phyloP scores from a whole-genome alignment of 2,329 filamentous ascomycete genomes.

The Cryphonectria nitschkei region DNA sequence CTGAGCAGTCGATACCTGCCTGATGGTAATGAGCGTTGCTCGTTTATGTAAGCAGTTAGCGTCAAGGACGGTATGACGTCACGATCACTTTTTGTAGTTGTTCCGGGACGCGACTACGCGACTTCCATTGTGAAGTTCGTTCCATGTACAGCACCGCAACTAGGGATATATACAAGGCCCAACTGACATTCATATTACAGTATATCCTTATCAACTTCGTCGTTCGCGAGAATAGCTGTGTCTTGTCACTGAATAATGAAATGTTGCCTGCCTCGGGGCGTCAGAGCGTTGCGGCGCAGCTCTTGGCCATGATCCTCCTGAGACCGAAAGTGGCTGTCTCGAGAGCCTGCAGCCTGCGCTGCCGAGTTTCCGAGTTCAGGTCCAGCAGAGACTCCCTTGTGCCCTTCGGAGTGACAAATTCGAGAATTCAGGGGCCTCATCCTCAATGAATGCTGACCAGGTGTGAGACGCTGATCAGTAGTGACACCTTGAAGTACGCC shows the following conservation, averaged over 20 bases:
- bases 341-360: neutral
- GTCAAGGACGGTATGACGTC: neutral
- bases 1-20: neutral
- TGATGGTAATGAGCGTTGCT: neutral
- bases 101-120: neutral
- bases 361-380: neutral
- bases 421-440: neutral
- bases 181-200: neutral
- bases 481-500: neutral
- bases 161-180: neutral
- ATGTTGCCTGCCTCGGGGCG: neutral
- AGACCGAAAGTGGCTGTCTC: neutral
- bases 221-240: neutral
- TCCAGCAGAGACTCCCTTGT: neutral
- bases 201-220: neutral
- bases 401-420: neutral
- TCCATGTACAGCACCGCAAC: neutral
- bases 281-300: neutral
- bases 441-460: neutral
- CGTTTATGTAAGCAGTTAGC: neutral
- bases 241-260: neutral
- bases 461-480: neutral
- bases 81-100: neutral
- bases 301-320: neutral
- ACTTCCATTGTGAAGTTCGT: neutral